Conservation (phyloP, 2,329 filamentous ascomycete genomes). For the Talaromyces sp. region DNA sequence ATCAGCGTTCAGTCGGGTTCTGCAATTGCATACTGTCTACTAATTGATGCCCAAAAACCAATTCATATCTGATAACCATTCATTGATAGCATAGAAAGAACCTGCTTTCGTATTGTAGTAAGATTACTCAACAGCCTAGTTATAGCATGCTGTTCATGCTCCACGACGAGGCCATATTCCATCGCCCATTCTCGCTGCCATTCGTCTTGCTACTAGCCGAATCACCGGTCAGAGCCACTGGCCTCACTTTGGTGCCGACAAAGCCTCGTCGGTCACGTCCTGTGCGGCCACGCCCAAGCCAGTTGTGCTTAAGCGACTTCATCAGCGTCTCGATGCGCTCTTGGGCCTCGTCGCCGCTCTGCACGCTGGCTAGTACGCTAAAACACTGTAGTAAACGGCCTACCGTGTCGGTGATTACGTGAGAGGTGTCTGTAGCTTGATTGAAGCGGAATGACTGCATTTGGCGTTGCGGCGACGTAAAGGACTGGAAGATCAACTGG, state of each 20-base stretch:
- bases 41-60: background rate
- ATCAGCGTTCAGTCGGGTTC: too few species aligned
- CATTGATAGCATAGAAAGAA: background rate
- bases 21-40: too few species aligned
- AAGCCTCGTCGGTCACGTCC: conserved; percentile 86
- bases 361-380: conserved; percentile 76
- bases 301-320: conserved; percentile 89
- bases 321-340: conserved; percentile 77
- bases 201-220: conserved; percentile 16
- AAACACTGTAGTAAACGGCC: conserved; percentile 95
- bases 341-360: conserved; percentile 66
- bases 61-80: background rate
- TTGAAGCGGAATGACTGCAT: conserved; percentile 28
- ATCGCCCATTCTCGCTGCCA: background rate
- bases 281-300: conserved; percentile 84
- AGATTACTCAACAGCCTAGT: background rate
- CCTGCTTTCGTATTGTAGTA: conserved; percentile 1
- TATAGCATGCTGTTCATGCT: conserved; percentile 4
- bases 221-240: conserved; percentile 17
- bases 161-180: background rate
- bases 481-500: conserved; percentile 37
- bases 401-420: conserved; percentile 87
- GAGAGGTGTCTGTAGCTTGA: conserved; percentile 42
- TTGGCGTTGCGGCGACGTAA: conserved; percentile 33
- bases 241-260: conserved; percentile 60